Conservation (phyloP, 164 flowering plant genomes). For the Sextonia rubra region DNA sequence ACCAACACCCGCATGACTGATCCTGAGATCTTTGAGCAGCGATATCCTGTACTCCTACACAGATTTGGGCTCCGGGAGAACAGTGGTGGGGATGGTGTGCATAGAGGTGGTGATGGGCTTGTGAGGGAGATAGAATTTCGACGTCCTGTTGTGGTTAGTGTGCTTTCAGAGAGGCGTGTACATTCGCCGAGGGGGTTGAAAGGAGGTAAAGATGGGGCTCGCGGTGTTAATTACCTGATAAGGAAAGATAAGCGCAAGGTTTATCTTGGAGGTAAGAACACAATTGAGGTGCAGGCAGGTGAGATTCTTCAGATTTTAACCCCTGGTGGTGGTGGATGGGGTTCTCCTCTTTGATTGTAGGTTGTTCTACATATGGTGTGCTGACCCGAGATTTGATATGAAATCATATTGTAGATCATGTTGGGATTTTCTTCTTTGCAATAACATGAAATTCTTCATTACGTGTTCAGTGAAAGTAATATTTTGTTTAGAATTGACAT, state of each 20-base stretch:
- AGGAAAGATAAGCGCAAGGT: constrained; percentile 61
- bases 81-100: constrained; percentile 83
- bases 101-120: constrained; percentile 89
- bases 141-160: constrained; percentile 76
- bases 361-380: not conserved
- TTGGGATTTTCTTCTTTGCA: not conserved
- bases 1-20: constrained; percentile 97
- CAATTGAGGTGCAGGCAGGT: constrained; percentile 67
- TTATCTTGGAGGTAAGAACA: constrained; percentile 90
- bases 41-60: constrained; percentile 87
- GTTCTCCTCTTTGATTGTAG: constrained; percentile 28
- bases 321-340: constrained; percentile 99
- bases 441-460: not conserved
- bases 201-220: constrained; percentile 81
- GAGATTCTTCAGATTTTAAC: constrained; percentile 83
- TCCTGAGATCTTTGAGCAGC: constrained; percentile 97
- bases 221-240: constrained; percentile 74
- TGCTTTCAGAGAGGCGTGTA: constrained; percentile 94
- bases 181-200: constrained; percentile 90
- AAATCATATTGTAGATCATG: not conserved
- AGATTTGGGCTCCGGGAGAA: constrained; percentile 71
- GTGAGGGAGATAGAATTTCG: constrained; percentile 90
- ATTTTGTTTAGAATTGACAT: too few species aligned
- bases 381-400: not conserved
- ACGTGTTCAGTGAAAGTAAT: too few species aligned